Conservation (phyloP, 202 grass and related monocot genomes). For the Panicum virgatum region DNA sequence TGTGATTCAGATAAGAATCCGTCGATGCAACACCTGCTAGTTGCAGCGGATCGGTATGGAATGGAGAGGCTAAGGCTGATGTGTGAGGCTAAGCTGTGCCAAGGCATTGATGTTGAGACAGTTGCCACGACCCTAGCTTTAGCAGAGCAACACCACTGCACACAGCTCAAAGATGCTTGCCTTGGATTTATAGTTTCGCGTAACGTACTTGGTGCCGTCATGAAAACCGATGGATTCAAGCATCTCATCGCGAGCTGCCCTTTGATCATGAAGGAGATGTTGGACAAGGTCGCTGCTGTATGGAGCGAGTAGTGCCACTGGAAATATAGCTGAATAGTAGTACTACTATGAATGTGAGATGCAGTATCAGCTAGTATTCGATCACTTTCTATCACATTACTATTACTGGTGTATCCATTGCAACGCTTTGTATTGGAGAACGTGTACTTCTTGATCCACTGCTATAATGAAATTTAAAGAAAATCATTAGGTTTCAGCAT, state of each 20-base stretch:
- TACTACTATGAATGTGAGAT: too few relatives aligned
- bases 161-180: neutral
- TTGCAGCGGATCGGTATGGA: slow-evolving; percentile 14
- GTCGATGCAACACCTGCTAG: neutral
- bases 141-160: neutral
- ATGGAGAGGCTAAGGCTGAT: neutral
- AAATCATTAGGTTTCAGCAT: too few relatives aligned
- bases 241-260: neutral
- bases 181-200: neutral
- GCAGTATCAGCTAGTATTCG: neutral
- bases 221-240: slow-evolving; percentile 22
- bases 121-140: neutral
- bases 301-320: neutral
- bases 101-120: neutral
- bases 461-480: too few relatives aligned
- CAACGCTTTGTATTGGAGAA: neutral
- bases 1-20: neutral
- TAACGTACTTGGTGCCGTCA: neutral
- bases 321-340: too few relatives aligned
- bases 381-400: neutral
- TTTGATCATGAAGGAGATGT: neutral
- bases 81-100: neutral
- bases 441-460: too few relatives aligned
- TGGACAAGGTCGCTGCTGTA: neutral
- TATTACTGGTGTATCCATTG: neutral